Percentiles rank a stretch among this genome's conserved stretches.
phyloP scores from a whole-genome alignment of 75 land plant genomes.

The Gnetum montanum region DNA sequence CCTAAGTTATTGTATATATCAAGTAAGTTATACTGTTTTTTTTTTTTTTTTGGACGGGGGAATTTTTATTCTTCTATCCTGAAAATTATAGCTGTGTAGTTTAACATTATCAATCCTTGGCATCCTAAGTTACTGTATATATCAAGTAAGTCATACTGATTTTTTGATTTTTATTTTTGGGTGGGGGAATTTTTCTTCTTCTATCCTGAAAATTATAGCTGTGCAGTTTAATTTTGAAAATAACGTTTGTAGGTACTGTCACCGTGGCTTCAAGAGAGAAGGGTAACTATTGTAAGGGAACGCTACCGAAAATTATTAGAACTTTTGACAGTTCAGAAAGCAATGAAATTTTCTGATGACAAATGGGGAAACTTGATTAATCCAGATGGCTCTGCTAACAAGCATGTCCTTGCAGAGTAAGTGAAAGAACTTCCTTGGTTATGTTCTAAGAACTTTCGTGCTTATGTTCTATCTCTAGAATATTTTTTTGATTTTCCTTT shows the following conservation, averaged over 20 bases:
- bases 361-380: not conserved
- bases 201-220: too few relatives aligned
- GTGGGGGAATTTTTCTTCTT: not conserved
- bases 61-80: not conserved
- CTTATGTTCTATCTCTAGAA: not conserved
- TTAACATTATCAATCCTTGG: conserved; percentile 23
- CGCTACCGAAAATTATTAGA: conserved; percentile 19
- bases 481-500: not conserved
- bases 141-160: conserved; percentile 80
- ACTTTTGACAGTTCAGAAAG: not conserved
- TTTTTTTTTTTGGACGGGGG: too few relatives aligned
- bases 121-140: conserved; percentile 44
- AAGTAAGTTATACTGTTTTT: too few relatives aligned
- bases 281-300: conserved; percentile 40
- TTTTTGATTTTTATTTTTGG: too few relatives aligned
- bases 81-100: too few relatives aligned
- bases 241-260: conserved; percentile 36
- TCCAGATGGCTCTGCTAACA: not conserved
- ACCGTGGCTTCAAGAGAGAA: conserved; percentile 62
- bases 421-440: too few relatives aligned
- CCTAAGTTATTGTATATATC: conserved; percentile 52
- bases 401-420: not conserved
- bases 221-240: conserved; percentile 5
- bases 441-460: too few relatives aligned
- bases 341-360: not conserved